phyloP scores from a whole-genome alignment of 768 basidiomycete species.

The Lentinula sp. region DNA sequence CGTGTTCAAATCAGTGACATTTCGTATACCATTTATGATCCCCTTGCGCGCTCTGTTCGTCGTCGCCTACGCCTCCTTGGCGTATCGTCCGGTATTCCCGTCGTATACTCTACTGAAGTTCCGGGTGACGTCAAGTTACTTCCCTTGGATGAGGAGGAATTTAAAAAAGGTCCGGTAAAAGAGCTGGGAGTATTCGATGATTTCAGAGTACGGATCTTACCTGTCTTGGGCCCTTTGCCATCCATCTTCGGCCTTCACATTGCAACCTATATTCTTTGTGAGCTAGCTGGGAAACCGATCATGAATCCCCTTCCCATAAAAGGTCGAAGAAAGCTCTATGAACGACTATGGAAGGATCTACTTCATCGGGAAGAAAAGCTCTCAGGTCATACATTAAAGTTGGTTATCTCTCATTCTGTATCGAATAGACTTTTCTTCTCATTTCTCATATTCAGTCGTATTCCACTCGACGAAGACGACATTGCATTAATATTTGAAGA shows the following conservation, averaged over 20 bases:
- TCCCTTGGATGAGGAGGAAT: conserved; percentile 89
- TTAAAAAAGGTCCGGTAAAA: conserved; percentile 80
- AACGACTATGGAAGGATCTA: conserved; percentile 72
- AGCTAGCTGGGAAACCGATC: conserved; percentile 80
- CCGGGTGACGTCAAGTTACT: conserved; percentile 84
- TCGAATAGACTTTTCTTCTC: neutral
- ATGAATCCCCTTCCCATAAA: conserved; percentile 81
- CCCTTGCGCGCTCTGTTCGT: conserved; percentile 87
- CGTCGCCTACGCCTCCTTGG: conserved; percentile 61
- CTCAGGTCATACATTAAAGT: conserved; percentile 58
- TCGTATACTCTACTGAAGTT: conserved; percentile 94
- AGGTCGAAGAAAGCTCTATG: conserved; percentile 78
- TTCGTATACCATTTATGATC: conserved; percentile 88
- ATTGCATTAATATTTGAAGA: conserved; percentile 85
- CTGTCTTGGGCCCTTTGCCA: conserved; percentile 85
- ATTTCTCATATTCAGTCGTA: conserved; percentile 42
- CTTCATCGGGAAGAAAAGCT: conserved; percentile 67
- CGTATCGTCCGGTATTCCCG: conserved; percentile 66
- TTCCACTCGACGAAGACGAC: conserved; percentile 81
- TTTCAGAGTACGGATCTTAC: conserved; percentile 89
- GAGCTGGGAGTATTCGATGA: conserved; percentile 89
- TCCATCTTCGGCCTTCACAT: conserved; percentile 88
- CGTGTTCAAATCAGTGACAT: conserved; percentile 95
- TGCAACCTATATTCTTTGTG: conserved; percentile 84
- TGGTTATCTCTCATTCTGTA: conserved; percentile 16